Percentiles rank a stretch among this genome's conserved stretches.
Conservation (phyloP, 768 basidiomycete genomes). For the Termitomyces titanicus region DNA sequence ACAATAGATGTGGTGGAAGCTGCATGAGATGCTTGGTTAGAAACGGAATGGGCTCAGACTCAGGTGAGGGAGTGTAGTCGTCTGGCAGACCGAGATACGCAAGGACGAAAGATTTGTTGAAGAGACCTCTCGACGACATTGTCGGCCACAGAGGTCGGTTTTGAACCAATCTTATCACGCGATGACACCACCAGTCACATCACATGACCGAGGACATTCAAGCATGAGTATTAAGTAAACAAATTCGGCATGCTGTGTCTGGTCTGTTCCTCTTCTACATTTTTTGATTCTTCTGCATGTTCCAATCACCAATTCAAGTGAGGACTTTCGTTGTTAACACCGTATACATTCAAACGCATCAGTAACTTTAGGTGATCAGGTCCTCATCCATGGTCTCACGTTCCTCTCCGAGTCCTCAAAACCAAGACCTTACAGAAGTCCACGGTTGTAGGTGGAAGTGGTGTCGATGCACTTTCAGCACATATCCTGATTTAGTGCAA, state of each 20-base stretch:
- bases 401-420: constrained; percentile 2
- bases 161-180: not conserved
- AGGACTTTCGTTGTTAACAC: not conserved
- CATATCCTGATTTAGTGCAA: constrained; percentile 31
- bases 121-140: constrained; percentile 18
- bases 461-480: constrained; percentile 42
- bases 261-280: not conserved
- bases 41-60: constrained; percentile 56
- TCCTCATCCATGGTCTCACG: not conserved
- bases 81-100: constrained; percentile 54
- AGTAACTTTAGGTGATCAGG: not conserved
- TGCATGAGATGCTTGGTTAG: constrained; percentile 53
- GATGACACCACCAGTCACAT: constrained; percentile 11
- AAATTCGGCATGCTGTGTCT: not conserved
- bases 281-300: not conserved
- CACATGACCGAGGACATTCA: constrained; percentile 4
- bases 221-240: constrained; percentile 6
- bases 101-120: constrained; percentile 32
- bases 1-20: constrained; percentile 64
- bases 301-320: not conserved
- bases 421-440: constrained; percentile 11
- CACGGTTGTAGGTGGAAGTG: constrained; percentile 50
- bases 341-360: not conserved
- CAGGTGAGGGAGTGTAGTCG: constrained; percentile 60
- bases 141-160: not conserved